Evolutionary conservation across 1,284 basidiomycete species (phyloP).

Genomic region (Cutaneotrichosporon cutaneum): DNA sequence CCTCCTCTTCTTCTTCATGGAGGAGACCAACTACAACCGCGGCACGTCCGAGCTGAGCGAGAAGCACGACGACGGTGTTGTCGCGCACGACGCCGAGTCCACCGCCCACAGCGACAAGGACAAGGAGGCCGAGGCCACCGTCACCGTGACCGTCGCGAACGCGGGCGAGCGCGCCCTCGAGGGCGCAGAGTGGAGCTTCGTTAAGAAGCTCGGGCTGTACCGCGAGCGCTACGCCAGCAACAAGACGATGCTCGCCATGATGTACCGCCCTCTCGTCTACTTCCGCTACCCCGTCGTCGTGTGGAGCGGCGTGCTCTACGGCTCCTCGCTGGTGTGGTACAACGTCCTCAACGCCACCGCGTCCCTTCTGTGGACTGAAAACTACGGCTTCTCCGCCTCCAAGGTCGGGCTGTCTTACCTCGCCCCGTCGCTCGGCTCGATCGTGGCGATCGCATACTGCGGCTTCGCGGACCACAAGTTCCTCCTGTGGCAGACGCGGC

Average conservation of each 20-base stretch:
- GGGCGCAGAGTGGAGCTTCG: slow-evolving; percentile 9
- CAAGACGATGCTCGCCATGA: slow-evolving; percentile 15
- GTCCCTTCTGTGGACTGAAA: slow-evolving; percentile 15
- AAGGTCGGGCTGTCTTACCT: slow-evolving; percentile 32
- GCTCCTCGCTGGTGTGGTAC: slow-evolving; percentile 27
- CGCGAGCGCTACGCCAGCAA: slow-evolving; percentile 14
- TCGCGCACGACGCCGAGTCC: slow-evolving; percentile 3
- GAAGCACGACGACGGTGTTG: slow-evolving; percentile 9
- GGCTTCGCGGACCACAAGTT: slow-evolving; percentile 27
- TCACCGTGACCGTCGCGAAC: neutral
- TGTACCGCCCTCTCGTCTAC: slow-evolving; percentile 23
- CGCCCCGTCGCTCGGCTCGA: slow-evolving; percentile 27
- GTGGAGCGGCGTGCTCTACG: slow-evolving; percentile 28
- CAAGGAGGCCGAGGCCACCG: neutral
- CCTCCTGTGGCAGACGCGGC: slow-evolving; percentile 21
- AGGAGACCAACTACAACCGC: slow-evolving; percentile 31
- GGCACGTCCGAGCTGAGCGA: slow-evolving; percentile 21
- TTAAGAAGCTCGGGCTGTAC: slow-evolving; percentile 18
- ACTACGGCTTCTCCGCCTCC: slow-evolving; percentile 21
- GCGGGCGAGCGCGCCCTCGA: slow-evolving; percentile 1
- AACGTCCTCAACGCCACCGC: slow-evolving; percentile 32
- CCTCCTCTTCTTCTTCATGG: slow-evolving; percentile 26
- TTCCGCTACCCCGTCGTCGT: slow-evolving; percentile 26
- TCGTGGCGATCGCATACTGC: slow-evolving; percentile 18
- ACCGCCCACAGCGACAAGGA: neutral